These are phyloP conservation scores for Rubus parviflorus DNA, from an alignment of 306 rosid genomes.

Conservation along the genomic window DNA sequence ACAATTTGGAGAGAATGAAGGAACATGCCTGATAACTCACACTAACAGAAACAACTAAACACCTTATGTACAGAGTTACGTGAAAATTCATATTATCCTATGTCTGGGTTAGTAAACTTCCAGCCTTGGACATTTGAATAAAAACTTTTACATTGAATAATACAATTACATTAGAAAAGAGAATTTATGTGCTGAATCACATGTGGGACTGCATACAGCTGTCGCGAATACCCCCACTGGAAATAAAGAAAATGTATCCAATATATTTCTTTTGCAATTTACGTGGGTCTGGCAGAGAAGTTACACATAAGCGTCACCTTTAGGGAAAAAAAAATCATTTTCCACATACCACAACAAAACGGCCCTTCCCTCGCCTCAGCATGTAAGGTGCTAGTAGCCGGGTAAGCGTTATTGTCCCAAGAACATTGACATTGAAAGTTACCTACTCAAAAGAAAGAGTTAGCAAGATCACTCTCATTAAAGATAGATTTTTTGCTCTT, in stretches of 20 bases:
- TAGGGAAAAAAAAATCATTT: conserved; percentile 11
- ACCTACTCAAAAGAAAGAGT: conserved; percentile 45
- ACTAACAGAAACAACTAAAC: background rate
- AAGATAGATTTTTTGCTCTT: background rate
- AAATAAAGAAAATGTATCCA: background rate
- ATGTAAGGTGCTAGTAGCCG: conserved; percentile 79
- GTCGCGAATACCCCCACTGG: background rate
- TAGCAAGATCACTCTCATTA: conserved; percentile 13
- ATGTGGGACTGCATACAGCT: background rate
- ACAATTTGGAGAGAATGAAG: background rate
- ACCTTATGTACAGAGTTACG: background rate
- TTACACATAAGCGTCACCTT: conserved; percentile 4
- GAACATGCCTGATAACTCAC: background rate
- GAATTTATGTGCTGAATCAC: background rate
- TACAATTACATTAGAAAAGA: background rate
- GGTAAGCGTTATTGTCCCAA: conserved; percentile 90
- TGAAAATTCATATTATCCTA: background rate
- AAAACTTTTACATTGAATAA: background rate
- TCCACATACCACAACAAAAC: conserved; percentile 90
- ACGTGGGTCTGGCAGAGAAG: conserved; percentile 14
- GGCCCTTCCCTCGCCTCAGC: conserved; percentile 86
- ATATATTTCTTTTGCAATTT: conserved; percentile 12
- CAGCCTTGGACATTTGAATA: background rate
- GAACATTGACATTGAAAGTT: conserved; percentile 83
- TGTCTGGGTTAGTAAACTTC: background rate